Evolutionary conservation across 306 rosid species (phyloP), one percentile per base, ranked within the genome.

Genomic region (Inga laurina): DNA sequence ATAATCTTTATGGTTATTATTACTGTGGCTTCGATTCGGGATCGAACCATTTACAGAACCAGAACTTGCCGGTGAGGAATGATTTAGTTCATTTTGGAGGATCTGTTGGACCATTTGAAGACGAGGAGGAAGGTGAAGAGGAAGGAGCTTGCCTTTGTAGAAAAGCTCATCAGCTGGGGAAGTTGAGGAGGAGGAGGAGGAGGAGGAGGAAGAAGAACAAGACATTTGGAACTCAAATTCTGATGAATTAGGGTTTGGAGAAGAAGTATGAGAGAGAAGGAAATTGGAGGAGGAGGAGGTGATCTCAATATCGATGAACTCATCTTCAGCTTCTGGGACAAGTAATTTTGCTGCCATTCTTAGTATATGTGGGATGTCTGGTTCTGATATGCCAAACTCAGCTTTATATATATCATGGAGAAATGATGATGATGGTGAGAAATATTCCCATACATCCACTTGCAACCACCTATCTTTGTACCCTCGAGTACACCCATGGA

Each of bases 191-290:
- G 88, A 81, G 34, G 18, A 10, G 16, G 68, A 27, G 27, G 27
- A 27, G 27, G 27, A 27, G 1, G 30, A 27, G 1, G 93, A 86
- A 12, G 64, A 56, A 9, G 66, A 59, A 3, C 15, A 8, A 0
- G 94, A 90, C 98, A 92, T 97, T 88, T 97, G 98, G 84, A 97
- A 97, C 92, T 97, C 99, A 74, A 97, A 97, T 85, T 97, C 99
- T n/a, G 66, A n/a, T 89, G 90, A 61, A 16, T 0, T 5, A 88
- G 57, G 75, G 24, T 43, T 71, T 44, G 76, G 57, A 64, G 41
- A 24, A 69, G 93, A 83, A 72, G 57, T 65, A 48, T 88, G 82
- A 83, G 82, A 83, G 82, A 85, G 82, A 59, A 90, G 34, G 18
- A 43, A 88, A 83, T 82, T 83, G 7, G 80, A 82, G 7, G 97